A percentile compares a stretch with the other conserved stretches of the same genome.
Conservation (phyloP, 768 basidiomycete genomes). For the Gyrodon lividus region DNA sequence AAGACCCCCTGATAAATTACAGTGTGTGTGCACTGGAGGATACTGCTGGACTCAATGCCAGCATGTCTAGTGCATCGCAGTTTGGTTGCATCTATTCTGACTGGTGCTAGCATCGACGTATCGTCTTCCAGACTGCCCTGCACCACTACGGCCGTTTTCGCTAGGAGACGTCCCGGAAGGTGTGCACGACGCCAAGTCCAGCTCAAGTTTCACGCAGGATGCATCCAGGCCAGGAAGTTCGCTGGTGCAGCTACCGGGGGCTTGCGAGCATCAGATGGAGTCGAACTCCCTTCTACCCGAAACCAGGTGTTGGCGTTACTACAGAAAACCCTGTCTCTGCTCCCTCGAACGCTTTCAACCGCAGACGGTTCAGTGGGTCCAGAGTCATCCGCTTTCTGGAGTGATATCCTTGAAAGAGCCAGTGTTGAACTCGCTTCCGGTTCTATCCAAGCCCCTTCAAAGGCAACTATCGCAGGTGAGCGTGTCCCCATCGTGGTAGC, state of each 20-base stretch:
- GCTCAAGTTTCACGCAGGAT: neutral
- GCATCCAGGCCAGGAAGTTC: neutral
- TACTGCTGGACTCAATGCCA: slow-evolving; percentile 15
- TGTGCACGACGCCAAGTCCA: neutral
- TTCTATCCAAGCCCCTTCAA: slow-evolving; percentile 31
- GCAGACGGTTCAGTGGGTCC: slow-evolving; percentile 17
- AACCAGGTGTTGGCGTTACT: slow-evolving; percentile 44
- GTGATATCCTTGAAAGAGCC: slow-evolving; percentile 39
- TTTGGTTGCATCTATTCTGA: slow-evolving; percentile 3
- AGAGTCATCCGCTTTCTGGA: slow-evolving; percentile 47
- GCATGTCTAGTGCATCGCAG: slow-evolving; percentile 22
- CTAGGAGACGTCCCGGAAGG: neutral
- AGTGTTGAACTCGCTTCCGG: slow-evolving; percentile 30
- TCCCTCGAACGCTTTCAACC: slow-evolving; percentile 43
- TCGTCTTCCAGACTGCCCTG: neutral
- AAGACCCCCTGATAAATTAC: neutral
- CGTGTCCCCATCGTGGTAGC: slow-evolving; percentile 1
- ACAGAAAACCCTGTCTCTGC: slow-evolving; percentile 46
- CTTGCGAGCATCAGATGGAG: neutral
- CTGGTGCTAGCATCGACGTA: neutral
- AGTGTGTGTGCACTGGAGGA: neutral
- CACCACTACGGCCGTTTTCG: neutral
- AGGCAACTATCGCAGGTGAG: slow-evolving; percentile 52
- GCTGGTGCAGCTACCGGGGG: neutral
- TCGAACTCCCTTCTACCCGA: slow-evolving; percentile 1